Evolutionary conservation across 352 stramenopile species (phyloP).

Genomic region (Phytophthora fragariae): DNA sequence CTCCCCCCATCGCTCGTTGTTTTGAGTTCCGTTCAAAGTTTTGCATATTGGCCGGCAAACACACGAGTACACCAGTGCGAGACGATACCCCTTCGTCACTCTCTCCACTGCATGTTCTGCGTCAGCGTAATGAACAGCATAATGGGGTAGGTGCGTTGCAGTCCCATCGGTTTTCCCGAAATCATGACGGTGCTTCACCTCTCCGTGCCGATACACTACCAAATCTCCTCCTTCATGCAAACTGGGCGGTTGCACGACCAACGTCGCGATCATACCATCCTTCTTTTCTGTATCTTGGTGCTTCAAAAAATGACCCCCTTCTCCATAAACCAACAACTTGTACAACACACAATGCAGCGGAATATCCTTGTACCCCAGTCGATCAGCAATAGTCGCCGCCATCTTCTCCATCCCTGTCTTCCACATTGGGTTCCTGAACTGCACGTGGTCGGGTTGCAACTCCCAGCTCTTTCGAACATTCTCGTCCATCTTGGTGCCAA

Average conservation of each 20-base stretch:
- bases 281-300: constrained; percentile 65
- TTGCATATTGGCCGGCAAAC: neutral
- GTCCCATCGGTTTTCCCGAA: constrained; percentile 22
- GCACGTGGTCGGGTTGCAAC: neutral
- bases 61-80: constrained; percentile 35
- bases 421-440: constrained; percentile 6
- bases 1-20: neutral
- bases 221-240: constrained; percentile 17
- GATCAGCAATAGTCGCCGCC: constrained; percentile 5
- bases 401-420: constrained; percentile 8
- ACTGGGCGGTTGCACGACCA: constrained; percentile 45
- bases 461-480: neutral
- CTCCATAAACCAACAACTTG: constrained; percentile 59
- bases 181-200: constrained; percentile 14
- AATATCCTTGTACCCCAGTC: constrained; percentile 17
- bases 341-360: constrained; percentile 29
- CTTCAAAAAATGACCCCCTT: constrained; percentile 45
- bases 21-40: neutral
- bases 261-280: constrained; percentile 53
- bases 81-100: constrained; percentile 30
- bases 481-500: constrained; percentile 7
- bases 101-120: constrained; percentile 20
- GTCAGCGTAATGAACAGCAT: constrained; percentile 33
- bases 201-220: neutral
- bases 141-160: constrained; percentile 17